Base-by-base conservation (phyloP, 1,284 basidiomycete species). In the Cryptococcus sp. region DNA sequence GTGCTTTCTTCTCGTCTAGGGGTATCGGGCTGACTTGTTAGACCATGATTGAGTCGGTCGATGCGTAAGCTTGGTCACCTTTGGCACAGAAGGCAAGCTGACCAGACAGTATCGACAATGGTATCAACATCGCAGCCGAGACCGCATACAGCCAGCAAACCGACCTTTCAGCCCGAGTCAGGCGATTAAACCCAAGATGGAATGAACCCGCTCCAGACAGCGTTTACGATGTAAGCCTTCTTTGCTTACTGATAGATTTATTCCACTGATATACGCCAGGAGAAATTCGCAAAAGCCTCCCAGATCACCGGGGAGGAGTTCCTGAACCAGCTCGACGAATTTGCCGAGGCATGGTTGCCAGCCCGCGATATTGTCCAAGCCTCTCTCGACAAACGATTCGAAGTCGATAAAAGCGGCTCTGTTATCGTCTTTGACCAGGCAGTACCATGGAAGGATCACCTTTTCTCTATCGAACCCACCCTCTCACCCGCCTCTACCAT, bases 331-430 rank as follows among this genome's bases (percentile, higher is more conserved):
- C 77, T 98, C 24, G 82, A 86, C 66, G 92, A 91, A 76, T 89
- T 91, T 63, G 82, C 83, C 50, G 82, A 88, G 43, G 85, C 90
- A 7, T 98, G 94, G 94, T 78, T 98, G 39, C 93, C 94, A 34
- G 96, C 91, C 4, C 80, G 92, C 45, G 85, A 89, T 64, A 78
- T 96, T 34, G 87, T 98, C 45, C 70, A 83, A 31, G 77, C 78
- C 3, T 86, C 85, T 1, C 77, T 98, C 46, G 75, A 81, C 23
- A 63, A 75, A 42, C 84, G 91, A 59, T 81, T 80, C 52, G 73
- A 78, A 21, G 78, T 85, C 31, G 85, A 93, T 69, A 74, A 85
- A 1, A 83, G 79, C 45, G 90, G 91, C 9, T 83, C 82, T 52
- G 84, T 98, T 57, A 78, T 98, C 47, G 74, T 93, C 7, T 88